phyloP scores from a whole-genome alignment of 2,329 filamentous ascomycete species.

The Aspergillus pseudoviridinutans region DNA sequence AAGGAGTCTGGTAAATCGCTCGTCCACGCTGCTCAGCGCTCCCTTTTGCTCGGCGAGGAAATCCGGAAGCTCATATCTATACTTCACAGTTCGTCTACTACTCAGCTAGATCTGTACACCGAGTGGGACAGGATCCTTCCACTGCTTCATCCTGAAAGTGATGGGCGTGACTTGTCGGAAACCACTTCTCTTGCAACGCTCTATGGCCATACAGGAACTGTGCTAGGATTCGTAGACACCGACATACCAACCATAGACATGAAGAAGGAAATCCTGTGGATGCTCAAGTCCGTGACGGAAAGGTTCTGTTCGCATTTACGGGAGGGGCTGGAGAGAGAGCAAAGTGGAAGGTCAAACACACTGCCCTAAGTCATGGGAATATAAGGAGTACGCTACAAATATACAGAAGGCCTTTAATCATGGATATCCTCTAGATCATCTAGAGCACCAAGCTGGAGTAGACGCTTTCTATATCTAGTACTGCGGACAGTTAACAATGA shows the following conservation, averaged over 20 bases:
- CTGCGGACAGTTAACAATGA: too few relatives aligned
- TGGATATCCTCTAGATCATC: too few relatives aligned
- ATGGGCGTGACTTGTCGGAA: neutral
- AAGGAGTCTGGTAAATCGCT: neutral
- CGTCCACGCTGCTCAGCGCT: neutral
- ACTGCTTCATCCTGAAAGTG: neutral
- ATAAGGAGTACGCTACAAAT: neutral
- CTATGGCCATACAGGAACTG: neutral
- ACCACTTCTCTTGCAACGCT: neutral
- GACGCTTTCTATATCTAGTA: too few relatives aligned
- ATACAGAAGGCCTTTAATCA: too few relatives aligned
- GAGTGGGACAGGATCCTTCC: neutral
- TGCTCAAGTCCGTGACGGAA: neutral
- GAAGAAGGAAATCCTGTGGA: neutral
- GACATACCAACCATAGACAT: neutral
- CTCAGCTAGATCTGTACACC: neutral
- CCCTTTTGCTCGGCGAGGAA: neutral
- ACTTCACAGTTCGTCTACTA: neutral
- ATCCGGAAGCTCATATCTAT: neutral
- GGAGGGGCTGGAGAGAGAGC: neutral
- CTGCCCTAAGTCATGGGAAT: neutral
- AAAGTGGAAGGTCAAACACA: neutral
- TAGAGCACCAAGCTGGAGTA: too few relatives aligned
- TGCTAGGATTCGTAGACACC: neutral
- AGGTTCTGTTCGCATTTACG: neutral